Conservation (phyloP, 2,329 filamentous ascomycete genomes). For the Dothistroma septosporum region DNA sequence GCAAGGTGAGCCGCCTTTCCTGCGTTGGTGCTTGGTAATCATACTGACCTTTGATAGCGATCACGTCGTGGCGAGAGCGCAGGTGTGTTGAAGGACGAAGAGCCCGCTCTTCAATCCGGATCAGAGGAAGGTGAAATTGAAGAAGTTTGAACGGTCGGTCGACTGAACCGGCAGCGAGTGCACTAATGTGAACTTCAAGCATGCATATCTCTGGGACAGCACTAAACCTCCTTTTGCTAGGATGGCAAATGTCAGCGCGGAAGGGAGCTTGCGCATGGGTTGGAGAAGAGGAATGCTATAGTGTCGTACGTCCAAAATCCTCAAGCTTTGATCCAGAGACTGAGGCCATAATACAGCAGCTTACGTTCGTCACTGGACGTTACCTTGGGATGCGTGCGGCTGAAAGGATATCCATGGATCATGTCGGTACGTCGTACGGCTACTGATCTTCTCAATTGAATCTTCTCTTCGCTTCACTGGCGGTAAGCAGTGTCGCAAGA, state of each 20-base stretch:
- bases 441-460: neutral
- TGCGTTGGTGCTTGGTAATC: neutral
- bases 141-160: slow-evolving; percentile 51
- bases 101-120: slow-evolving; percentile 66
- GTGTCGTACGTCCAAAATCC: neutral
- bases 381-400: neutral
- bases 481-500: neutral
- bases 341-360: neutral
- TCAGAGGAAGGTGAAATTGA: slow-evolving; percentile 99
- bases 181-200: neutral
- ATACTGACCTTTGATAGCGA: slow-evolving; percentile 10
- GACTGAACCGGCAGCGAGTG: neutral
- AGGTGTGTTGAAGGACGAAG: slow-evolving; percentile 47
- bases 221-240: neutral
- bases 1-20: slow-evolving; percentile 38
- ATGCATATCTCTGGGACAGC: neutral
- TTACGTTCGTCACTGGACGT: neutral
- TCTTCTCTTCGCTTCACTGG: neutral
- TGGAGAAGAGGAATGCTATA: neutral
- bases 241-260: neutral
- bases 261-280: neutral
- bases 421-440: neutral
- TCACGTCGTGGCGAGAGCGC: slow-evolving; percentile 21
- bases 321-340: neutral
- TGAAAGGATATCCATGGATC: neutral